Evolutionary conservation across 257 asterid genomes (phyloP).

Genomic region (Gentiana dahurica): DNA sequence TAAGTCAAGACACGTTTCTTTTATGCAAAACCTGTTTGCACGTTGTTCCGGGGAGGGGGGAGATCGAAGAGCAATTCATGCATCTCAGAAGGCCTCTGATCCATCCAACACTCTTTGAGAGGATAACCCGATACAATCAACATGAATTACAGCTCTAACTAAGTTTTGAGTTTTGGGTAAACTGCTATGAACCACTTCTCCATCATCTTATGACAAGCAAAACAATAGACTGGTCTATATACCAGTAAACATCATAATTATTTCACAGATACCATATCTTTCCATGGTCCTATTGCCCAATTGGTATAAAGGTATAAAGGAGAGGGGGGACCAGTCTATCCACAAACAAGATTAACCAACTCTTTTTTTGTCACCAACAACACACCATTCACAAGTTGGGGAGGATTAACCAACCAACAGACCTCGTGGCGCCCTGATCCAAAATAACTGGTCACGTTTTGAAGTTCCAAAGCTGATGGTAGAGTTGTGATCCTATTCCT

Average conservation of each 20-base stretch:
- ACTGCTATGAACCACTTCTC: constrained; percentile 41
- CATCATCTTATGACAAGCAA: constrained; percentile 57
- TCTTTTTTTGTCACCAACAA: neutral
- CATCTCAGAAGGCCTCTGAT: too few species aligned
- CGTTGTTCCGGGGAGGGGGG: too few species aligned
- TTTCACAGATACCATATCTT: constrained; percentile 15
- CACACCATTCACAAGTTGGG: neutral
- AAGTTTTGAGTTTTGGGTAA: constrained; percentile 2
- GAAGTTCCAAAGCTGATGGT: too few species aligned
- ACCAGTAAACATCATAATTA: constrained; percentile 23
- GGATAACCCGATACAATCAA: too few species aligned
- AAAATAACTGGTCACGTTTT: too few species aligned
- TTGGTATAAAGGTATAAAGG: neutral
- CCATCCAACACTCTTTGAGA: too few species aligned
- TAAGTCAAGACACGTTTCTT: too few species aligned
- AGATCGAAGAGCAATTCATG: too few species aligned
- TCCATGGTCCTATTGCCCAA: constrained; percentile 37
- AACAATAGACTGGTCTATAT: constrained; percentile 47
- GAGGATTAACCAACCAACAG: neutral
- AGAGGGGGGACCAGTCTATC: constrained; percentile 34
- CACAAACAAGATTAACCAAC: constrained; percentile 4
- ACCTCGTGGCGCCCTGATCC: too few species aligned
- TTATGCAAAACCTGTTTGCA: too few species aligned
- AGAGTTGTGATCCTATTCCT: too few species aligned
- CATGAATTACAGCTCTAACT: too few species aligned